These are phyloP conservation scores for Seiridium unicorne DNA, from an alignment of 2,329 filamentous ascomycete genomes.

Conservation along the genomic window DNA sequence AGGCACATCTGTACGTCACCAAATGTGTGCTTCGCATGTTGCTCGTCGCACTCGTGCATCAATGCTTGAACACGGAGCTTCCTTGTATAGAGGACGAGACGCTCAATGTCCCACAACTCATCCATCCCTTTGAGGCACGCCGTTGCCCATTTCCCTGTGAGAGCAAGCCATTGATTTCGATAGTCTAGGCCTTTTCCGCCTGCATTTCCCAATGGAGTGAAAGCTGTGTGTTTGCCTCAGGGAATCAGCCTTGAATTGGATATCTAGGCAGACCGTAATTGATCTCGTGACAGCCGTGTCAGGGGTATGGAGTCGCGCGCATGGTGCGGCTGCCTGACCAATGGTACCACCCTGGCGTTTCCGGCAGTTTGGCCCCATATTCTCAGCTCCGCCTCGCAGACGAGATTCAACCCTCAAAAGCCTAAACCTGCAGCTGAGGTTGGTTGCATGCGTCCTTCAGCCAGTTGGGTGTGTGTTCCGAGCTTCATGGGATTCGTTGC, in stretches of 20 bases:
- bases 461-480: neutral
- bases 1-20: too few species aligned
- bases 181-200: neutral
- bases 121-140: neutral
- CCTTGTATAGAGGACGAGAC: too few species aligned
- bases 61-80: too few species aligned
- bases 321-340: constrained; percentile 1
- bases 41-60: too few species aligned
- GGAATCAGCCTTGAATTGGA: neutral
- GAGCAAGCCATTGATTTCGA: neutral
- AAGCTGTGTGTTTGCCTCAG: neutral
- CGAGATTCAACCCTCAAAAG: neutral
- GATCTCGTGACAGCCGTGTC: neutral
- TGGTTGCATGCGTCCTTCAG: too few species aligned
- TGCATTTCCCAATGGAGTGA: neutral
- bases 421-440: neutral
- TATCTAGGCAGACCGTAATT: neutral
- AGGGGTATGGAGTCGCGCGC: neutral
- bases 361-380: neutral
- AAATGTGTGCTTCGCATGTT: too few species aligned
- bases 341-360: neutral
- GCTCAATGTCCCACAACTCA: too few species aligned
- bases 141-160: neutral
- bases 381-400: neutral
- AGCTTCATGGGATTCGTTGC: neutral